Evolutionary conservation across 768 basidiomycete species (phyloP), one percentile per base, ranked within the genome.

Genomic region (Polyporus arcularius): DNA sequence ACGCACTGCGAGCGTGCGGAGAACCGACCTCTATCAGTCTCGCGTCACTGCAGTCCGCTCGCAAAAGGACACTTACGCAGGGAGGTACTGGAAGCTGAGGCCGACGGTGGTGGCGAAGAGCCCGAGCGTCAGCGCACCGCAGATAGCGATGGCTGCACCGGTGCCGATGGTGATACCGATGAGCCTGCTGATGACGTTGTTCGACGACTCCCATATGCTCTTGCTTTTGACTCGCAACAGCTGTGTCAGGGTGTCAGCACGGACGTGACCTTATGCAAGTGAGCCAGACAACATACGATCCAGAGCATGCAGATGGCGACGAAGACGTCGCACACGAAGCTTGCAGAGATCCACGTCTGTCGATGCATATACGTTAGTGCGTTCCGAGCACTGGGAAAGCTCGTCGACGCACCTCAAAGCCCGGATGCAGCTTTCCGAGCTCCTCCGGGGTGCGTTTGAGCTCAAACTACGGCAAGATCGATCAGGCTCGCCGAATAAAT

Each of bases 331-430:
- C 67, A 65, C 16, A 69, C 57, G 49, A 66, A 61, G 47, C 70
- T 71, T 4, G 66, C 62, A 1, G 64, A 64, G 11, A 74, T 60
- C 72, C 73, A 74, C 15, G 68, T 49, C 69, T 71, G 40, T 10
- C 31, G 11, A 46, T 8, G 16, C 5, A 40, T 26, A 1, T 15
- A 4, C 12, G 26, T 40, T 12, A 38, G 35, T 11, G 32, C 10
- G 28, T 10, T 26, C 2, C 6, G 4, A 4, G 26, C n/a, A 11
- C 15, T 16, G 14, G 12, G 2, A 21, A 12, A 9, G 14, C 6
- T n/a, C 6, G 7, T 7, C 12, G 14, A 8, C 56, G 31, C 11
- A 57, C 56, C 45, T 53, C 58, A 18, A 60, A 60, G 8, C 48
- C 58, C 6, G 58, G 46, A 39, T 60, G 53, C 28, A 60, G 39